Percentiles rank a stretch among this genome's conserved stretches.
phyloP scores from a whole-genome alignment of 2,329 filamentous ascomycete genomes.

The Fusarium agapanthi region DNA sequence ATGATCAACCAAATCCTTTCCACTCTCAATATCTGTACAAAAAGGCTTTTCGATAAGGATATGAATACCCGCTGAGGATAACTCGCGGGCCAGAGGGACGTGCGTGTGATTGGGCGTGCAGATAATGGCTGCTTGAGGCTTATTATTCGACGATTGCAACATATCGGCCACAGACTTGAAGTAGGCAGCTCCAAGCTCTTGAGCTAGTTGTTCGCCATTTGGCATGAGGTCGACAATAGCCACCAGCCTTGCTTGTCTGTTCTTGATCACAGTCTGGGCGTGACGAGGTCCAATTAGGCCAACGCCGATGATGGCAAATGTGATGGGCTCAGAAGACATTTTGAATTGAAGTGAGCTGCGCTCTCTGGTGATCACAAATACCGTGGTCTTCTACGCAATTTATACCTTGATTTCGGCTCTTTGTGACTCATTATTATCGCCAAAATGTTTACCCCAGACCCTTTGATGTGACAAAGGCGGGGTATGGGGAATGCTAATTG shows the following conservation, averaged over 20 bases:
- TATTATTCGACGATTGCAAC: conserved; percentile 48
- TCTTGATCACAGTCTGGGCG: conserved; percentile 40
- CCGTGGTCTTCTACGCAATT: neutral
- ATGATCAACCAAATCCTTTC: conserved; percentile 43
- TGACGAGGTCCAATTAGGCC: conserved; percentile 46
- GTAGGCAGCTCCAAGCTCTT: conserved; percentile 33
- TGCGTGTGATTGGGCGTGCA: conserved; percentile 69
- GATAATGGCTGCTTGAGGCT: conserved; percentile 64
- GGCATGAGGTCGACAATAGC: conserved; percentile 45
- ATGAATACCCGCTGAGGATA: conserved; percentile 59
- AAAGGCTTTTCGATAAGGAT: conserved; percentile 68
- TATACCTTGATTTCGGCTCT: neutral
- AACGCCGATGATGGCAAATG: conserved; percentile 42
- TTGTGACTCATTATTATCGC: neutral
- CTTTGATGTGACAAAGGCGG: neutral
- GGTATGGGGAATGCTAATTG: neutral
- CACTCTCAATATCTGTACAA: conserved; percentile 51
- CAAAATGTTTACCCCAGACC: conserved; percentile 26
- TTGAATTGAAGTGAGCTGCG: neutral
- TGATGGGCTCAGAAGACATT: conserved; percentile 20
- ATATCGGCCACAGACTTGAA: conserved; percentile 52
- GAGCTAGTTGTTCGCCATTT: conserved; percentile 29
- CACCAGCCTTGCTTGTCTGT: conserved; percentile 33
- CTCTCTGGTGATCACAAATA: neutral
- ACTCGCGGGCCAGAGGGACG: conserved; percentile 57